These are phyloP conservation scores for Cercospora berteroae DNA, from an alignment of 2,329 filamentous ascomycete species.

Conservation along the genomic window DNA sequence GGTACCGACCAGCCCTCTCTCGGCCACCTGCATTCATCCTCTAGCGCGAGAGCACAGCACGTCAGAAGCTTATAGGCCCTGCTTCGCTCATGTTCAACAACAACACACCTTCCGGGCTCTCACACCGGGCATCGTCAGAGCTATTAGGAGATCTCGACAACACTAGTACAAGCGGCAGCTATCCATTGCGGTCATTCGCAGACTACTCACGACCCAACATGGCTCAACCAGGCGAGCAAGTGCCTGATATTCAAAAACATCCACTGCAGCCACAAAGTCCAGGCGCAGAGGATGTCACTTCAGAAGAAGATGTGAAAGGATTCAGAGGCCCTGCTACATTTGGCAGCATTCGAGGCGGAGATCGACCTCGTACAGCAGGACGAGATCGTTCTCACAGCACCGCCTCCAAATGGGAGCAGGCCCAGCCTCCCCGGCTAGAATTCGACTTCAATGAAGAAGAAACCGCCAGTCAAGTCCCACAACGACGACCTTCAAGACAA, in stretches of 20 bases:
- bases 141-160: conserved; percentile 5
- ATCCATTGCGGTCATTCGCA: conserved; percentile 10
- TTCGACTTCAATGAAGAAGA: conserved; percentile 25
- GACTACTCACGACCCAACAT: conserved; percentile 11
- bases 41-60: conserved; percentile 2
- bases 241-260: not conserved
- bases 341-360: conserved; percentile 5
- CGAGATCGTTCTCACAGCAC: conserved; percentile 22
- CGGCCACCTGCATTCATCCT: conserved; percentile 9
- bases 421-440: conserved; percentile 22
- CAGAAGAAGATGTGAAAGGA: conserved; percentile 16
- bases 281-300: conserved; percentile 12
- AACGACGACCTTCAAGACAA: conserved; percentile 28
- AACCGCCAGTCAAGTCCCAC: conserved; percentile 18
- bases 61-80: conserved; percentile 9
- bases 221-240: conserved; percentile 13
- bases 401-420: conserved; percentile 20
- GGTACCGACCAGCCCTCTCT: conserved; percentile 13
- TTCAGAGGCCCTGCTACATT: conserved; percentile 9
- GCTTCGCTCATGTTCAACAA: conserved; percentile 10
- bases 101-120: conserved; percentile 7
- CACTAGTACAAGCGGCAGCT: not conserved
- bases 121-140: conserved; percentile 13
- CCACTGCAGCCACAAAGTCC: conserved; percentile 7
- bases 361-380: conserved; percentile 12